Percentiles rank a stretch among this genome's conserved stretches.
Evolutionary conservation across 345 rosid species (phyloP).

Genomic region (Trapa incisa): DNA sequence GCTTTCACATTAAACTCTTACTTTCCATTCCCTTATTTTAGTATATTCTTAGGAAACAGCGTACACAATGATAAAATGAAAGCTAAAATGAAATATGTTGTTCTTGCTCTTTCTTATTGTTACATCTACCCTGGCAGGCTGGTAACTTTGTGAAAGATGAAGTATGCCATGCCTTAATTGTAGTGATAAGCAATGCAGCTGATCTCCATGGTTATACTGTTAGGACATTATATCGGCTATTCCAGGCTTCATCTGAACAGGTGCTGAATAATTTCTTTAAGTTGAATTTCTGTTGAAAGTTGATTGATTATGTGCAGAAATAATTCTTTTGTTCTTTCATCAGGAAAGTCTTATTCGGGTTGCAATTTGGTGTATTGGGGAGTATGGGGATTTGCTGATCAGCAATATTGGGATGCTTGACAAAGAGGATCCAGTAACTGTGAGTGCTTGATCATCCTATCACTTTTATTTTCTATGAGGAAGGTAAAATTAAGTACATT

Average conservation of each 20-base stretch:
- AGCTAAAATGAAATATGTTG: neutral
- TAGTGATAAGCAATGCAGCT: conserved; percentile 85
- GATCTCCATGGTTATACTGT: conserved; percentile 94
- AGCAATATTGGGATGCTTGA: conserved; percentile 79
- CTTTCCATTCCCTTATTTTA: neutral
- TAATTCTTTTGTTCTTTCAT: conserved; percentile 13
- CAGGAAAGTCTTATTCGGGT: conserved; percentile 94
- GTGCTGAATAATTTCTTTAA: conserved; percentile 14
- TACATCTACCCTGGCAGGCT: conserved; percentile 57
- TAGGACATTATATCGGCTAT: conserved; percentile 71
- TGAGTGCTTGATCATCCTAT: conserved; percentile 24
- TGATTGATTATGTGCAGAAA: conserved; percentile 1
- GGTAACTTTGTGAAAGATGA: conserved; percentile 97
- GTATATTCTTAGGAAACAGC: neutral
- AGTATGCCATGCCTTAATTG: conserved; percentile 92
- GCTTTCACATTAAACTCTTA: neutral
- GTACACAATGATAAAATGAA: neutral
- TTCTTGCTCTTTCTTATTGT: too few species aligned
- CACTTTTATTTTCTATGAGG: too few species aligned
- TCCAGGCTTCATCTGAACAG: conserved; percentile 73
- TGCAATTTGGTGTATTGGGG: conserved; percentile 98
- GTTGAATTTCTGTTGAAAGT: neutral
- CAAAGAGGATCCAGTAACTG: conserved; percentile 80
- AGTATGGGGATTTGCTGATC: conserved; percentile 91
- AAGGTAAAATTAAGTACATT: too few species aligned